phyloP scores from a whole-genome alignment of 257 asterid species.

The Schizonepeta tenuifolia region DNA sequence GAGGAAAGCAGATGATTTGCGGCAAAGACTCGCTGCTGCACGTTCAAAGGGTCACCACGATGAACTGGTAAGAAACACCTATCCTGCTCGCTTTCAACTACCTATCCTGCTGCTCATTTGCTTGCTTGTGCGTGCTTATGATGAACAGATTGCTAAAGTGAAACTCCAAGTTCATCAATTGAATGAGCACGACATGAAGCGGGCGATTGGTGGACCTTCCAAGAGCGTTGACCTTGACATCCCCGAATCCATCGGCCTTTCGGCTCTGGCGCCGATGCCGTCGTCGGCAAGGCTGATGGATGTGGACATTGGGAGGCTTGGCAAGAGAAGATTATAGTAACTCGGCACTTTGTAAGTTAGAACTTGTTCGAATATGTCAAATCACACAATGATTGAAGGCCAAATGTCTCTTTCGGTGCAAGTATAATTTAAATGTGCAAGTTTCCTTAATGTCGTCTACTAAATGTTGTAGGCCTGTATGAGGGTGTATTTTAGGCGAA shows the following conservation, averaged over 20 bases:
- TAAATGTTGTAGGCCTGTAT: not conserved
- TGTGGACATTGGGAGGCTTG: conserved; percentile 73
- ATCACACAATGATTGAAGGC: not conserved
- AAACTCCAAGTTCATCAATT: conserved; percentile 61
- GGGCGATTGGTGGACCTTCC: conserved; percentile 71
- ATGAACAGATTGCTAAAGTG: conserved; percentile 62
- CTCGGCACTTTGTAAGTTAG: conserved; percentile 25
- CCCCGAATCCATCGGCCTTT: conserved; percentile 92
- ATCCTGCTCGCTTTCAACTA: not conserved
- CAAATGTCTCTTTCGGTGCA: not conserved
- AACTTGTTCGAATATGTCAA: not conserved
- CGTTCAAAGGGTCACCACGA: conserved; percentile 67
- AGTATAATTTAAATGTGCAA: not conserved
- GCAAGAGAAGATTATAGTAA: conserved; percentile 60
- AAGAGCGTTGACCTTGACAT: conserved; percentile 78
- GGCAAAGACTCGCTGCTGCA: conserved; percentile 66
- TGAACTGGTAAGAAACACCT: conserved; percentile 60
- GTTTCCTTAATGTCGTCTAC: too few relatives aligned
- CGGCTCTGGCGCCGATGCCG: conserved; percentile 45
- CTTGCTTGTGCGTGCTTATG: conserved; percentile 18
- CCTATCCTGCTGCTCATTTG: conserved; percentile 5
- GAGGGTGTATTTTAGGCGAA: not conserved
- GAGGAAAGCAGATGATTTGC: conserved; percentile 81
- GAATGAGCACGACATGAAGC: conserved; percentile 67
- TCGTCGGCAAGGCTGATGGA: conserved; percentile 82